A percentile compares a stretch with the other conserved stretches of the same genome.
These are phyloP conservation scores for Adiantum capillusveneris DNA, from an alignment of 75 land plant genomes.

Conservation along the genomic window DNA sequence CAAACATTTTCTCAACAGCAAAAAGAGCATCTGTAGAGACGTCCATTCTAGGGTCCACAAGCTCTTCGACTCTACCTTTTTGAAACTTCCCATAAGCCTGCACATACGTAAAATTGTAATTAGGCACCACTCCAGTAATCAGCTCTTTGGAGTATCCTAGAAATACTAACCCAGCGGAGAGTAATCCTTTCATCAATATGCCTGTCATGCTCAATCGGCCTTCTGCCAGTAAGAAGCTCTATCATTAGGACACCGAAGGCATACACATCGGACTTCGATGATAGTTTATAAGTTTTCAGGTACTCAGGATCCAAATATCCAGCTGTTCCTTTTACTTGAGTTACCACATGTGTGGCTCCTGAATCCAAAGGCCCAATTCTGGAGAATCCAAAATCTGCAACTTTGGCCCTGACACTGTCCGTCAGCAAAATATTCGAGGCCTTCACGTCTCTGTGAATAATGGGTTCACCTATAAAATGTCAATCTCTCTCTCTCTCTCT, in stretches of 20 bases:
- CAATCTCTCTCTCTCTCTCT: too few species aligned
- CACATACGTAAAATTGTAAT: background rate
- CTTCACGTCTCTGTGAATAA: slow-evolving; percentile 92
- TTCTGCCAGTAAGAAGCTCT: slow-evolving; percentile 81
- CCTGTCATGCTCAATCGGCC: slow-evolving; percentile 72
- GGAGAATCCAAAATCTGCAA: slow-evolving; percentile 96
- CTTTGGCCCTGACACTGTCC: slow-evolving; percentile 73
- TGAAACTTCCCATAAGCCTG: slow-evolving; percentile 75
- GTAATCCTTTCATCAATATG: slow-evolving; percentile 65
- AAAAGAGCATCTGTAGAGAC: slow-evolving; percentile 14
- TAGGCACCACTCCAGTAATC: background rate
- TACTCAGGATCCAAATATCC: slow-evolving; percentile 98
- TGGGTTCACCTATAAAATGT: slow-evolving; percentile 46
- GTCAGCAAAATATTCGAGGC: slow-evolving; percentile 94
- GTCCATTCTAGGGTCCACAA: slow-evolving; percentile 56
- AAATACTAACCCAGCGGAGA: slow-evolving; percentile 80
- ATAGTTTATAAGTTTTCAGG: slow-evolving; percentile 79
- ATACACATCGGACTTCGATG: slow-evolving; percentile 87
- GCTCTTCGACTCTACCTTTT: slow-evolving; percentile 39
- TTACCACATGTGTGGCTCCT: slow-evolving; percentile 76
- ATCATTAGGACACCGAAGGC: slow-evolving; percentile 80
- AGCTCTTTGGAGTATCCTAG: too few species aligned
- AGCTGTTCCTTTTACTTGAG: slow-evolving; percentile 96
- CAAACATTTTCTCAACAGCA: slow-evolving; percentile 32
- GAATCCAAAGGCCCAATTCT: slow-evolving; percentile 59